Percentiles rank a stretch among this genome's conserved stretches.
phyloP scores from a whole-genome alignment of 1,139 yeast species.

The Scheffersomyces cryptocercus region DNA sequence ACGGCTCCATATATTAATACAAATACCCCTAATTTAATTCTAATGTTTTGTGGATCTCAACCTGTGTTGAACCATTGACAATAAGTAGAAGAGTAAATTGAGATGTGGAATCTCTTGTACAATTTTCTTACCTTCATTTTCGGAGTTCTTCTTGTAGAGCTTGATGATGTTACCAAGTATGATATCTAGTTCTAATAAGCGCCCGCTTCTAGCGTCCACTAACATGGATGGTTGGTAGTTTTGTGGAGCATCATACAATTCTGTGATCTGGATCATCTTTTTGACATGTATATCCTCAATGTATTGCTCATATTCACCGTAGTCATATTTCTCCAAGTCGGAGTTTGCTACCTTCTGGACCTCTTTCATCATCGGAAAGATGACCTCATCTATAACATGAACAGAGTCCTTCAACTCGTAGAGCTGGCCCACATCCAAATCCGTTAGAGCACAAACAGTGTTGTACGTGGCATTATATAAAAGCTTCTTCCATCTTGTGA shows the following conservation, averaged over 20 bases:
- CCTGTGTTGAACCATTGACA: constrained; percentile 35
- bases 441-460: constrained; percentile 58
- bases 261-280: constrained; percentile 17
- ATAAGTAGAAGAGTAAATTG: constrained; percentile 33
- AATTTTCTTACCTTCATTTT: constrained; percentile 5
- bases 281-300: constrained; percentile 18
- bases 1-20: no score
- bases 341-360: constrained; percentile 23
- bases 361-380: constrained; percentile 27
- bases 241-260: constrained; percentile 18
- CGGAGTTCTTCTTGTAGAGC: constrained; percentile 11
- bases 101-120: constrained; percentile 20
- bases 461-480: constrained; percentile 70
- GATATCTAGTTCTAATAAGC: constrained; percentile 69
- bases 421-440: constrained; percentile 44
- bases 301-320: constrained; percentile 13
- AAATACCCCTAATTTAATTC: no score
- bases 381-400: constrained; percentile 16
- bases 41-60: background rate
- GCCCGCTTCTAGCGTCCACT: constrained; percentile 68
- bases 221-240: constrained; percentile 63
- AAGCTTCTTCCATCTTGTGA: constrained; percentile 70
- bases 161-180: constrained; percentile 27
- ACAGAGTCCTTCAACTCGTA: constrained; percentile 16
- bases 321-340: constrained; percentile 18